Percentiles rank a stretch among this genome's conserved stretches.
Conservation (phyloP, 805 yeast genomes). For the Candida easanensis region DNA sequence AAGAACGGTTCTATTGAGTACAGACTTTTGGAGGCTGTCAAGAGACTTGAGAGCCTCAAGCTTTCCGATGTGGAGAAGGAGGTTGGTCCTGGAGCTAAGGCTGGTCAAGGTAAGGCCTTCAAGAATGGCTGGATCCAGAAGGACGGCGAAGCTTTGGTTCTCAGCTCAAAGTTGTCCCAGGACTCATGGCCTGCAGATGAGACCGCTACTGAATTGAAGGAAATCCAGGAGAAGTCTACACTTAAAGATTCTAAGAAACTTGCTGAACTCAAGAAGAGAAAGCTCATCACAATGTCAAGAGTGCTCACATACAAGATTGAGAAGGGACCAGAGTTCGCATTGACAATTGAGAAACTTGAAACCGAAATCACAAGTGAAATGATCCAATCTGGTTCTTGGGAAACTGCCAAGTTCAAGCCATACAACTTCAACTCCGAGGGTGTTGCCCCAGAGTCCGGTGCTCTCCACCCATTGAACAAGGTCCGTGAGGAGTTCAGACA, state of each 20-base stretch:
- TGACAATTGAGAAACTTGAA: constrained; percentile 75
- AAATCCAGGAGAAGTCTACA: constrained; percentile 54
- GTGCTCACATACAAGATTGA: constrained; percentile 68
- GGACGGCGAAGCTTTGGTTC: constrained; percentile 64
- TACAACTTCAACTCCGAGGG: constrained; percentile 97
- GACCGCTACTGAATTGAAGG: constrained; percentile 61
- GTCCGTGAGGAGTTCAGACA: constrained; percentile 98
- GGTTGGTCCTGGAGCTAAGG: constrained; percentile 72
- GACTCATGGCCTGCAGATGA: constrained; percentile 55
- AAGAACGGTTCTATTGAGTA: constrained; percentile 87
- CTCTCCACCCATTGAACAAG: constrained; percentile 93
- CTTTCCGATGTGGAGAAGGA: constrained; percentile 70
- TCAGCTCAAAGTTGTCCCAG: constrained; percentile 47
- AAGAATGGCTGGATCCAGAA: constrained; percentile 95
- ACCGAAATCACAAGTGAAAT: constrained; percentile 95
- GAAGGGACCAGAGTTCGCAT: constrained; percentile 84
- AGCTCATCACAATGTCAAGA: constrained; percentile 70
- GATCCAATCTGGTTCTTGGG: constrained; percentile 82
- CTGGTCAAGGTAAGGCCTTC: constrained; percentile 97
- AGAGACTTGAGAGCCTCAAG: constrained; percentile 74
- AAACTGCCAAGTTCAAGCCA: constrained; percentile 81
- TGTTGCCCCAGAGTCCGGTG: constrained; percentile 80
- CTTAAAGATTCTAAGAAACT: constrained; percentile 63
- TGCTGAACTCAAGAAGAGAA: constrained; percentile 90
- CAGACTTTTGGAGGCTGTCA: constrained; percentile 73